These are phyloP conservation scores for Boletus bicolor DNA, from an alignment of 768 basidiomycete genomes.

Conservation along the genomic window DNA sequence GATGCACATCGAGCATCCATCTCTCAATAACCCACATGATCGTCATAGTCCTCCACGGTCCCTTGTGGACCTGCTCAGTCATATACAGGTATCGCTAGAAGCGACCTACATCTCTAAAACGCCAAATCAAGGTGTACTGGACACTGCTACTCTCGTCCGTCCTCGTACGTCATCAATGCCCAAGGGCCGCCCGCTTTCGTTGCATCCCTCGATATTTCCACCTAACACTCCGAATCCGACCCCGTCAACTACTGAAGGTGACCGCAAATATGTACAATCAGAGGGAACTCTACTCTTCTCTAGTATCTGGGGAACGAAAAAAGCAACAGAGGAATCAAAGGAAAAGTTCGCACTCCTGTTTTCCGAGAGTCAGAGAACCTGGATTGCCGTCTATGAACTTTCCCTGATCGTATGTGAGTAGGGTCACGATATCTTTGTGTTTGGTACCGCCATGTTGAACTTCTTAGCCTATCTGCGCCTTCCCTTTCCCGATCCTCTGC, in stretches of 20 bases:
- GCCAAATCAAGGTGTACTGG: slow-evolving; percentile 35
- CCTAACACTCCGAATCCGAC: slow-evolving; percentile 84
- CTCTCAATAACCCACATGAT: slow-evolving; percentile 31
- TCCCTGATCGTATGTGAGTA: slow-evolving; percentile 75
- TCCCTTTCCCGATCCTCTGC: slow-evolving; percentile 64
- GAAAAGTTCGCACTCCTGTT: slow-evolving; percentile 68
- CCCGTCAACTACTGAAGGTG: slow-evolving; percentile 67
- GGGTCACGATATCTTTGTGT: not conserved
- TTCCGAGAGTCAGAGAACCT: slow-evolving; percentile 55
- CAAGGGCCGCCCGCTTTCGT: slow-evolving; percentile 33
- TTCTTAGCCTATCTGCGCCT: slow-evolving; percentile 70
- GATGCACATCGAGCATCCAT: slow-evolving; percentile 32
- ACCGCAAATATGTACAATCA: slow-evolving; percentile 71
- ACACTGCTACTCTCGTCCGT: slow-evolving; percentile 41
- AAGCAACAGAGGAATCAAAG: slow-evolving; percentile 38
- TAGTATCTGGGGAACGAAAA: slow-evolving; percentile 69
- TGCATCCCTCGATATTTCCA: slow-evolving; percentile 69
- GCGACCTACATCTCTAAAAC: slow-evolving; percentile 71
- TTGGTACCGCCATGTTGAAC: not conserved
- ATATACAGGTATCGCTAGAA: slow-evolving; percentile 75
- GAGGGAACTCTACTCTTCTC: slow-evolving; percentile 75
- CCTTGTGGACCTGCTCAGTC: slow-evolving; percentile 60
- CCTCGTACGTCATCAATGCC: slow-evolving; percentile 51
- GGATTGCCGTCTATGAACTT: slow-evolving; percentile 81
- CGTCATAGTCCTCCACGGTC: slow-evolving; percentile 28